Evolutionary conservation across 768 basidiomycete species (phyloP).

Genomic region (Tubosaeta brunneosetosa): DNA sequence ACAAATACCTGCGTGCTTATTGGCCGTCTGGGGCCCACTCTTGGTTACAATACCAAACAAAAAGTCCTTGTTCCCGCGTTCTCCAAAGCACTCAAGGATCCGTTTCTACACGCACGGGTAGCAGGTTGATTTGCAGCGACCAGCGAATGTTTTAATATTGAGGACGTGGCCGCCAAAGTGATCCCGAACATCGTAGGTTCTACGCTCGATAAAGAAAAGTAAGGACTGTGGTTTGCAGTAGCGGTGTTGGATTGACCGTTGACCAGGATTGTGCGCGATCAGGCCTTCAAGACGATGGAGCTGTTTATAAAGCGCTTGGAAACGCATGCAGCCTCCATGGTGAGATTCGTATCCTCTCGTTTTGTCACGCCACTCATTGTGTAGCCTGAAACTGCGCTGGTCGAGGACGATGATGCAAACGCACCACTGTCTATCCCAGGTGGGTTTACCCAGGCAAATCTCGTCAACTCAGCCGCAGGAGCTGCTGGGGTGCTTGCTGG

Average conservation of each 20-base stretch:
- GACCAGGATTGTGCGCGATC: constrained; percentile 83
- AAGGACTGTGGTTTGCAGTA: constrained; percentile 17
- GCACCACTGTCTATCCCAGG: constrained; percentile 26
- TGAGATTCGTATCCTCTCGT: constrained; percentile 31
- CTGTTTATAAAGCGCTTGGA: constrained; percentile 84
- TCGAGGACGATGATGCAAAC: constrained; percentile 36
- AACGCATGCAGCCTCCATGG: constrained; percentile 76
- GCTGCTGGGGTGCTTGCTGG: constrained; percentile 90
- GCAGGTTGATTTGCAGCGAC: constrained; percentile 97
- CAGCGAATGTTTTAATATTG: constrained; percentile 79
- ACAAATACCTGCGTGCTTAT: constrained; percentile 97
- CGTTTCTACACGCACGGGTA: constrained; percentile 88
- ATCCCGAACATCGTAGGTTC: constrained; percentile 79
- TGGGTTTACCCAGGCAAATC: constrained; percentile 28
- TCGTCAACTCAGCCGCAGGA: constrained; percentile 84
- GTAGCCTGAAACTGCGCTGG: constrained; percentile 54
- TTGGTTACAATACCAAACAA: constrained; percentile 85
- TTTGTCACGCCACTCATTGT: neutral
- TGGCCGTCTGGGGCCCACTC: constrained; percentile 81
- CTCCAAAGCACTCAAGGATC: constrained; percentile 80
- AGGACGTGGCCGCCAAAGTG: constrained; percentile 87
- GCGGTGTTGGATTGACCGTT: neutral
- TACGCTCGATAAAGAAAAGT: constrained; percentile 93
- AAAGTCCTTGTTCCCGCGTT: constrained; percentile 98
- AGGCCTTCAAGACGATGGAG: constrained; percentile 91